Conservation (phyloP, 495 filamentous ascomycete genomes). For the Aspergillus ostianus region DNA sequence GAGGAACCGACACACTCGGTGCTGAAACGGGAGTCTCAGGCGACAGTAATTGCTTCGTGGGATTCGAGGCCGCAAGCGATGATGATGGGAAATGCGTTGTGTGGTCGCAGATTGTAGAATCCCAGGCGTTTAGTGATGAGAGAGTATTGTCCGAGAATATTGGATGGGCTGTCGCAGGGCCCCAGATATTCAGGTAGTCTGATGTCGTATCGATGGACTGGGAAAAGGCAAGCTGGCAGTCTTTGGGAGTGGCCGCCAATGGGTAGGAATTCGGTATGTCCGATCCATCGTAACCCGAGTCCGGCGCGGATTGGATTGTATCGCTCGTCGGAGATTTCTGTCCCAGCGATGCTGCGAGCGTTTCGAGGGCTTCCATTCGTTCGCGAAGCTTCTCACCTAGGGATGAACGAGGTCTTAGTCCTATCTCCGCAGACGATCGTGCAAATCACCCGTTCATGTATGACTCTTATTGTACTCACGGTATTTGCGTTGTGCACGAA, state of each 20-base stretch:
- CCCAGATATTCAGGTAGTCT: constrained; percentile 7
- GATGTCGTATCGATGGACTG: constrained; percentile 9
- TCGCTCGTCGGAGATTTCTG: not conserved
- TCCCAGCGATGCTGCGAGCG: constrained; percentile 17
- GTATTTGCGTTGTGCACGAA: constrained; percentile 30
- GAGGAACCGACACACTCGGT: not conserved
- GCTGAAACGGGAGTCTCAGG: not conserved
- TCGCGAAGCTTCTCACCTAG: constrained; percentile 23
- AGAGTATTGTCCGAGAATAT: not conserved
- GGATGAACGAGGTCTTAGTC: constrained; percentile 4
- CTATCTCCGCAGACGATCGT: not conserved
- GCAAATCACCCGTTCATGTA: not conserved
- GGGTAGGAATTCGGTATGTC: constrained; percentile 7
- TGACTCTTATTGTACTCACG: constrained; percentile 15
- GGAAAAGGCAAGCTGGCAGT: constrained; percentile 3
- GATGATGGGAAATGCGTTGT: not conserved
- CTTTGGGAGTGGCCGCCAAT: constrained; percentile 2
- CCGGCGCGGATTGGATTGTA: not conserved
- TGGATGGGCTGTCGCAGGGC: constrained; percentile 3
- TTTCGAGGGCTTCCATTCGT: constrained; percentile 21
- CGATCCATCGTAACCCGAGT: constrained; percentile 8
- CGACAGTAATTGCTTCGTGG: not conserved
- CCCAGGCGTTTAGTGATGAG: constrained; percentile 8
- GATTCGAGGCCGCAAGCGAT: not conserved
- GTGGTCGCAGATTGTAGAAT: not conserved